These are phyloP conservation scores for Pestalotiopsis sp. DNA, from an alignment of 2,329 filamentous ascomycete genomes.

Conservation along the genomic window DNA sequence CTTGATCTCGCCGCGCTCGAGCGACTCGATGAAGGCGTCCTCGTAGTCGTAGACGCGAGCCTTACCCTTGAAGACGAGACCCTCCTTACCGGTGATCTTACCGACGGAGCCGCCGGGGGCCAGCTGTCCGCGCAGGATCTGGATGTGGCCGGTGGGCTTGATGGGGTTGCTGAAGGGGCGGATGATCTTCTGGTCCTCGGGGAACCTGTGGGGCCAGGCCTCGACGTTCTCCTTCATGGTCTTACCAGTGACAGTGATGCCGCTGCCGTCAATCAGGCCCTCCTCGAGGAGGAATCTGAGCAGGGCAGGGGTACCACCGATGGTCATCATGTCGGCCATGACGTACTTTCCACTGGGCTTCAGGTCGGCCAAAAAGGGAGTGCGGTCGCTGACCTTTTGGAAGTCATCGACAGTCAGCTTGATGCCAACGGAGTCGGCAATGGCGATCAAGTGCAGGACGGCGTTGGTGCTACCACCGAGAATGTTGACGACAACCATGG, in stretches of 20 bases:
- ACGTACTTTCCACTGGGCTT: slow-evolving; percentile 56
- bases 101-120: slow-evolving; percentile 86
- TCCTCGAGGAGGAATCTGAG: slow-evolving; percentile 54
- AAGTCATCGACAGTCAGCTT: slow-evolving; percentile 54
- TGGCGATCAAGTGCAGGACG: slow-evolving; percentile 56
- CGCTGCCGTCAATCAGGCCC: slow-evolving; percentile 70
- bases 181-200: slow-evolving; percentile 80
- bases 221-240: slow-evolving; percentile 45
- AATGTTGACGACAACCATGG: slow-evolving; percentile 55
- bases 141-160: slow-evolving; percentile 84
- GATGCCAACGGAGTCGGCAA: slow-evolving; percentile 57
- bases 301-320: slow-evolving; percentile 54
- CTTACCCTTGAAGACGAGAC: slow-evolving; percentile 78
- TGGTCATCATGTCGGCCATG: slow-evolving; percentile 56
- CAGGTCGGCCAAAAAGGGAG: slow-evolving; percentile 58
- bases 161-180: slow-evolving; percentile 80
- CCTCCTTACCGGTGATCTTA: slow-evolving; percentile 94
- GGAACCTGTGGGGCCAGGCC: slow-evolving; percentile 72
- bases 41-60: slow-evolving; percentile 86
- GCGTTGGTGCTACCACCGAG: slow-evolving; percentile 61
- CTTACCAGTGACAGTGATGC: slow-evolving; percentile 57
- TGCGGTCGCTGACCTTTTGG: slow-evolving; percentile 51
- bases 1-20: slow-evolving; percentile 78
- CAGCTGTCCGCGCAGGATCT: slow-evolving; percentile 84
- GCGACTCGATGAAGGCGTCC: slow-evolving; percentile 74